Base-by-base conservation (phyloP, 441 rosid genomes). In the Syzygium malaccense region DNA sequence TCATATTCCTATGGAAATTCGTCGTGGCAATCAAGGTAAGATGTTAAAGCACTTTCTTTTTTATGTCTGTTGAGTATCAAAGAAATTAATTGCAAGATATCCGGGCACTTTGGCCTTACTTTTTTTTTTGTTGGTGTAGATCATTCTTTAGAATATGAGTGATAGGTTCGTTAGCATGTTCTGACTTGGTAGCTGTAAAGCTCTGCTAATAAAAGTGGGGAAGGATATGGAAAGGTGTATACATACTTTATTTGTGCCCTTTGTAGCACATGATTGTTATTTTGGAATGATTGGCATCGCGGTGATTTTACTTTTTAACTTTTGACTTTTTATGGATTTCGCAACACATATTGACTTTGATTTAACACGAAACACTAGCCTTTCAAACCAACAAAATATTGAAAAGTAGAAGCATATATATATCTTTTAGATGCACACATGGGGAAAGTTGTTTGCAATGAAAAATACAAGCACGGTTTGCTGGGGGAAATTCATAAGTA, bases 11-110 rank as follows among this genome's bases (percentile, higher is more conserved):
- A 49, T 92, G 89, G 92, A 89, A 86, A 94, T 92, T 90, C 89
- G 92, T 89, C 89, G 87, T 33, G 91, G 94, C 89, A 93, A 92
- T 90, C 89, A 56, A 90, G 98, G 98, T 96, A 87, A 90, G 92
- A 53, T 86, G 55, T 75, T 33, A 55, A 88, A 88, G 89, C 60
- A 51, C 87, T 55, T 56, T 53, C 56, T 86, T 48, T 33, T 86
- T 71, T 17, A 30, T 55, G 84, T 45, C 10, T 55, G 85, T 79
- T 2, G 30, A 54, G 30, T 71, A 55, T 54, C 45, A 48, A 45
- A 26, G 53, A 62, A 66, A 71, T 64, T 90, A 51, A 57, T 33
- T 54, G 15, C 48, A 51, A 23, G 83, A 58, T 86, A 87, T 30
- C 87, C 32, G 19, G 19, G 85, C n/a, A 18, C 28, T 33, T 55